These are phyloP conservation scores for Leptomonas seymouri DNA, from an alignment of 208 protist genomes.

Conservation along the genomic window DNA sequence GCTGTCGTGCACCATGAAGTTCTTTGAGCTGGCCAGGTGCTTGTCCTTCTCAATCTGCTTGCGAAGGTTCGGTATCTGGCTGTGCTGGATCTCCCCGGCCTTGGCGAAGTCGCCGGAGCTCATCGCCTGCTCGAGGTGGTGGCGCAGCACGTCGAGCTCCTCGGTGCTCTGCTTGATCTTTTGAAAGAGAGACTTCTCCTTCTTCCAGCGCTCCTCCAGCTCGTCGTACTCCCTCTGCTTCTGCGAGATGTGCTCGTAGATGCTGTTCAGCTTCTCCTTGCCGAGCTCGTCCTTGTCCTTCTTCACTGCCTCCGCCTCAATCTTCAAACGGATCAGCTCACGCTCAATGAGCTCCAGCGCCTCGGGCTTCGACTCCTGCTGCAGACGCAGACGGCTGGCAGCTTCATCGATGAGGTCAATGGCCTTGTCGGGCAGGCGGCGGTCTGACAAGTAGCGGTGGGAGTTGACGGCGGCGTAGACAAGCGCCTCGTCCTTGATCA, in stretches of 20 bases:
- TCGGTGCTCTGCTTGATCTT: conserved; percentile 93
- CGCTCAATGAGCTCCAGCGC: conserved; percentile 94
- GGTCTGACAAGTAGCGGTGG: conserved; percentile 96
- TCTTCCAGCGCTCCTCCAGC: conserved; percentile 84
- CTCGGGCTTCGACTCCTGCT: conserved; percentile 97
- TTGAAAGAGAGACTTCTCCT: conserved; percentile 91
- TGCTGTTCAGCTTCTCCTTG: conserved; percentile 79
- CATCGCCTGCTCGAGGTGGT: conserved; percentile 88
- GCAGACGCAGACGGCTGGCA: conserved; percentile 89
- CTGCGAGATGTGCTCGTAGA: conserved; percentile 73
- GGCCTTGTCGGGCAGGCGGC: conserved; percentile 99
- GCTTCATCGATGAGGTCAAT: conserved; percentile 99
- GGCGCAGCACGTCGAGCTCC: conserved; percentile 77
- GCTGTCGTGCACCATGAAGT: conserved; percentile 95
- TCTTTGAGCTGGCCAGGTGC: conserved; percentile 88
- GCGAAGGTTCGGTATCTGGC: conserved; percentile 76
- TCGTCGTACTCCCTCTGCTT: conserved; percentile 85
- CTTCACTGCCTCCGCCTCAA: conserved; percentile 94
- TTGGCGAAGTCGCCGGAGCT: conserved; percentile 69
- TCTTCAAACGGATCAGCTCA: conserved; percentile 90
- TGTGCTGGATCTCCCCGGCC: conserved; percentile 84
- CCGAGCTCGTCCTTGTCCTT: conserved; percentile 93
- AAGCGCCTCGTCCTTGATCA: conserved; percentile 91
- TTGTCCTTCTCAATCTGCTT: conserved; percentile 90
- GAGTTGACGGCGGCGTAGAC: conserved; percentile 90